Percentiles rank a stretch among this genome's conserved stretches.
Evolutionary conservation across 192 early-diverging fungal genomes (phyloP).

Genomic region (Glomus cerebriforme): DNA sequence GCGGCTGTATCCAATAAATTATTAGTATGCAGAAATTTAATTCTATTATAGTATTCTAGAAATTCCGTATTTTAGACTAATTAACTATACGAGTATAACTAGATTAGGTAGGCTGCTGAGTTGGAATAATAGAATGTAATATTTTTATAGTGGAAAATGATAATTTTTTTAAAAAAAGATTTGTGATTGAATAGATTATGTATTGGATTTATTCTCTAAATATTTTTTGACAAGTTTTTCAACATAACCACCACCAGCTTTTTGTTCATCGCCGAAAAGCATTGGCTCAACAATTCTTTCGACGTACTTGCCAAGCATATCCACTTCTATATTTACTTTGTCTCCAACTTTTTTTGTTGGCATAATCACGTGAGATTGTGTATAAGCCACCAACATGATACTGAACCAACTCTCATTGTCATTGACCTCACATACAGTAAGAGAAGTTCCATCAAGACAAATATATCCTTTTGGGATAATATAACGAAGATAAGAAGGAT

Average conservation of each 20-base stretch:
- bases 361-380: conserved; percentile 82
- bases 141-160: too few species aligned
- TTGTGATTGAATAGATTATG: not conserved
- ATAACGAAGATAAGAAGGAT: conserved; percentile 68
- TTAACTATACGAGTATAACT: too few species aligned
- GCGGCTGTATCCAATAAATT: not conserved
- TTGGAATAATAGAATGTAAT: too few species aligned
- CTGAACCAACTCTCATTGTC: conserved; percentile 72
- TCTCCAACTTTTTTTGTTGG: conserved; percentile 70
- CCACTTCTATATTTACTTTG: conserved; percentile 93
- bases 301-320: conserved; percentile 95
- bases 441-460: conserved; percentile 89
- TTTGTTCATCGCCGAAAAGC: conserved; percentile 2
- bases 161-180: not conserved
- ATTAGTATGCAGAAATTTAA: too few species aligned
- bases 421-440: conserved; percentile 92
- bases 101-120: too few species aligned
- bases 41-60: not conserved
- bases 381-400: conserved; percentile 97
- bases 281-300: conserved; percentile 71
- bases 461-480: conserved; percentile 97
- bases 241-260: conserved; percentile 9
- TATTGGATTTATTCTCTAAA: conserved; percentile 8
- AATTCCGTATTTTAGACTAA: too few species aligned
- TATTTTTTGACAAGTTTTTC: conserved; percentile 21